These are phyloP conservation scores for Tuber microsphaerosporum DNA, from an alignment of 495 filamentous ascomycete genomes.

Conservation along the genomic window DNA sequence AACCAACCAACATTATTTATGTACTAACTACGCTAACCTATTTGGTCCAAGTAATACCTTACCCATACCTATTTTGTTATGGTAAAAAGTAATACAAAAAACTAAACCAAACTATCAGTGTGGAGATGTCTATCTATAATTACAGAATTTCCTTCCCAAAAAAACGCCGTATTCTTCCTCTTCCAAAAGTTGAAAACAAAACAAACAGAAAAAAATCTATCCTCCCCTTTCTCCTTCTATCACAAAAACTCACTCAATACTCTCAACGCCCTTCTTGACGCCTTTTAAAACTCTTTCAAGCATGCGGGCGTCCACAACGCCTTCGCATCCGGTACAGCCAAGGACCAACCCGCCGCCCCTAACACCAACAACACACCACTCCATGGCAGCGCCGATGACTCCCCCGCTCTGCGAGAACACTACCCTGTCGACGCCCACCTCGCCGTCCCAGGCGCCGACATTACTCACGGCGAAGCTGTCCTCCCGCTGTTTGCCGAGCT, in stretches of 20 bases:
- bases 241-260: neutral
- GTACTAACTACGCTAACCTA: neutral
- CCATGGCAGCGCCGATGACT: conserved; percentile 44
- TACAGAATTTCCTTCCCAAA: neutral
- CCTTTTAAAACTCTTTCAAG: conserved; percentile 35
- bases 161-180: neutral
- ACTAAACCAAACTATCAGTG: neutral
- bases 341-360: conserved; percentile 42
- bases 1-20: neutral
- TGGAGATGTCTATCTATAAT: conserved; percentile 2
- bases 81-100: neutral
- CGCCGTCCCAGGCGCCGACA: conserved; percentile 43
- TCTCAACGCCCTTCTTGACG: conserved; percentile 34
- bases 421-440: conserved; percentile 33
- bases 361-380: conserved; percentile 44
- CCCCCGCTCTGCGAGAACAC: conserved; percentile 49
- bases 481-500: conserved; percentile 42
- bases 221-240: neutral
- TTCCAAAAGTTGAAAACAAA: neutral
- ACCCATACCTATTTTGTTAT: neutral
- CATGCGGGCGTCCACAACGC: conserved; percentile 43
- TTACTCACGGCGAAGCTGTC: conserved; percentile 48
- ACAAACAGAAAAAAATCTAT: neutral
- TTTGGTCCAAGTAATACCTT: neutral
- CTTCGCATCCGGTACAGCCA: conserved; percentile 41